Evolutionary conservation across 495 filamentous ascomycete genomes (phyloP).

Genomic region (Tetracladium setigerum): DNA sequence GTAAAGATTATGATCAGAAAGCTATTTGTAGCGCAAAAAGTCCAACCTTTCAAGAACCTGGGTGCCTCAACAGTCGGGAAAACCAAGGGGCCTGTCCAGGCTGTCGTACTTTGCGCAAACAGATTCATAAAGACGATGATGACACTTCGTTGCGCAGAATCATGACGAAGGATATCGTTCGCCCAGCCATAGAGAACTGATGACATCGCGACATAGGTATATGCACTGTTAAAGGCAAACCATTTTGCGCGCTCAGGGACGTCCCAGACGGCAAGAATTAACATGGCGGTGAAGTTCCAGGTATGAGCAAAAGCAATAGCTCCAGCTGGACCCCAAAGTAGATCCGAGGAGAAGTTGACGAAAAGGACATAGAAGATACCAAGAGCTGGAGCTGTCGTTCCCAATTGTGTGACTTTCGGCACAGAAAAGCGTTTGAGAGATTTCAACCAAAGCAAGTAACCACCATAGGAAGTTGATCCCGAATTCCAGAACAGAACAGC

Average conservation of each 20-base stretch:
- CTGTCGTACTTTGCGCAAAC: slow-evolving; percentile 34
- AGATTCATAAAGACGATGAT: slow-evolving; percentile 32
- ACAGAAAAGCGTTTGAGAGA: slow-evolving; percentile 23
- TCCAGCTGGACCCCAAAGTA: slow-evolving; percentile 11
- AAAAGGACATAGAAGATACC: slow-evolving; percentile 22
- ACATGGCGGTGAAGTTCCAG: slow-evolving; percentile 15
- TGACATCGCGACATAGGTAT: slow-evolving; percentile 16
- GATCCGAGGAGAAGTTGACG: slow-evolving; percentile 20
- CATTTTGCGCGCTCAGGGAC: slow-evolving; percentile 23
- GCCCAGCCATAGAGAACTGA: slow-evolving; percentile 21
- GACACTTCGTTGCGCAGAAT: slow-evolving; percentile 8
- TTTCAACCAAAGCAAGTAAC: slow-evolving; percentile 25
- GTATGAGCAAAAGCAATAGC: slow-evolving; percentile 19
- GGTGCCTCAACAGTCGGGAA: slow-evolving; percentile 20
- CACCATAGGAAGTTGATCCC: slow-evolving; percentile 16
- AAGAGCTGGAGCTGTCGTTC: slow-evolving; percentile 22
- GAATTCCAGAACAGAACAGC: slow-evolving; percentile 21
- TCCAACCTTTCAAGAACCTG: slow-evolving; percentile 21
- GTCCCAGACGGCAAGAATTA: slow-evolving; percentile 21
- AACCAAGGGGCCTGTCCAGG: slow-evolving; percentile 25
- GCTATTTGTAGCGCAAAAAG: slow-evolving; percentile 3
- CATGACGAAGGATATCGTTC: slow-evolving; percentile 13
- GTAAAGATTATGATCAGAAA: slow-evolving; percentile 1
- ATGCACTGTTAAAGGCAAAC: slow-evolving; percentile 21
- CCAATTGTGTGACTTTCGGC: slow-evolving; percentile 30